phyloP scores from a whole-genome alignment of 106 monocot species.

The Phalaenopsis aphrodite region DNA sequence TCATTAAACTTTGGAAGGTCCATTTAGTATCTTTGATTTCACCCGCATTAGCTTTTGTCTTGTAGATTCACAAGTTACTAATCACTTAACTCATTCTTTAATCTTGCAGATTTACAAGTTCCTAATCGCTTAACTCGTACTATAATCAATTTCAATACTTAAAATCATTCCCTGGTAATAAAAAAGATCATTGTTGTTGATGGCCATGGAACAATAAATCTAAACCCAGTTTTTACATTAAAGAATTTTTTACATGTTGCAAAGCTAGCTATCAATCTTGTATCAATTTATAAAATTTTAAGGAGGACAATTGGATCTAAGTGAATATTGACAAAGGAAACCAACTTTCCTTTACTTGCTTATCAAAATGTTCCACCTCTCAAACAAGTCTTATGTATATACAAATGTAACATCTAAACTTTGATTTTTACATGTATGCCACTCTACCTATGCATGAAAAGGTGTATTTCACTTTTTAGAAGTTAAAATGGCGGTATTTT shows the following conservation, averaged over 20 bases:
- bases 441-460: no score
- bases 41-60: no score
- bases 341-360: not conserved
- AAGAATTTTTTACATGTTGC: not conserved
- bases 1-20: not conserved
- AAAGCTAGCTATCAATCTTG: not conserved
- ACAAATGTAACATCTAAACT: no score
- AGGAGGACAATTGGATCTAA: not conserved
- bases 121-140: not conserved
- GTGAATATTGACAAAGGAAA: not conserved
- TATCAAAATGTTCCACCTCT: not conserved
- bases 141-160: not conserved
- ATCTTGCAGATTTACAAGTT: not conserved
- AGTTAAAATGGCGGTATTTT: no score
- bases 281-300: not conserved
- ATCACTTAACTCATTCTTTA: no score
- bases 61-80: no score
- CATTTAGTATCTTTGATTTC: not conserved
- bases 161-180: not conserved
- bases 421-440: no score
- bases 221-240: not conserved
- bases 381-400: not conserved
- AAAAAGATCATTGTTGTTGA: not conserved
- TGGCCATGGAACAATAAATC: not conserved
- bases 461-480: no score